Evolutionary conservation across 345 rosid species (phyloP).

Genomic region (Streptanthus diversifolius): DNA sequence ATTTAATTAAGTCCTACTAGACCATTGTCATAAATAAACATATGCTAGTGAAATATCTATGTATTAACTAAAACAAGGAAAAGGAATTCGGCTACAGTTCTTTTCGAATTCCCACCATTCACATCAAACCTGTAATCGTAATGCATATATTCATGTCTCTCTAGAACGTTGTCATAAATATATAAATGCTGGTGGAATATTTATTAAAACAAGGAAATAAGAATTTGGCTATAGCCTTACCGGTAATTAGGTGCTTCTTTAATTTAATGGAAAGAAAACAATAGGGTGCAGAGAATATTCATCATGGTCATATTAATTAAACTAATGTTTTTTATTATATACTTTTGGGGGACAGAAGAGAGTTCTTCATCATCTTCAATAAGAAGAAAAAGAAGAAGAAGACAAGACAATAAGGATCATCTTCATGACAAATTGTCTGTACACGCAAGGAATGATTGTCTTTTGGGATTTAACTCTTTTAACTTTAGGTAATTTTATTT

Average conservation of each 20-base stretch:
- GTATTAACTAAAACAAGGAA: neutral
- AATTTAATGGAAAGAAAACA: neutral
- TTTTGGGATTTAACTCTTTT: conserved; percentile 34
- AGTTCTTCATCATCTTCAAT: conserved; percentile 34
- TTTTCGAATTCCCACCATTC: conserved; percentile 5
- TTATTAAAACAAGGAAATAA: conserved; percentile 12
- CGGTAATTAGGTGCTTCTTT: conserved; percentile 22
- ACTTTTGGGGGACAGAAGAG: conserved; percentile 32
- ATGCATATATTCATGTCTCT: neutral
- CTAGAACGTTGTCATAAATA: conserved; percentile 13
- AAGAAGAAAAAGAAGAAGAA: conserved; percentile 42
- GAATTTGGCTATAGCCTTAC: conserved; percentile 7
- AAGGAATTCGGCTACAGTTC: neutral
- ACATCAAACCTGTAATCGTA: conserved; percentile 9
- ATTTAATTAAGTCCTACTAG: neutral
- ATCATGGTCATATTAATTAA: conserved; percentile 20
- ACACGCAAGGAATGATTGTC: conserved; percentile 42
- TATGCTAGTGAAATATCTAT: neutral
- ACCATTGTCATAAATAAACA: conserved; percentile 11
- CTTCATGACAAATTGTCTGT: conserved; percentile 39
- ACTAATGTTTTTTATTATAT: neutral
- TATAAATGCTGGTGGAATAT: neutral
- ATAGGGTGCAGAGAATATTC: conserved; percentile 33
- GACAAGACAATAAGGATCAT: conserved; percentile 33
- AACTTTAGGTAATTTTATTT: conserved; percentile 31